Conservation (phyloP, 441 rosid species). For the Gossypium lobatum region DNA sequence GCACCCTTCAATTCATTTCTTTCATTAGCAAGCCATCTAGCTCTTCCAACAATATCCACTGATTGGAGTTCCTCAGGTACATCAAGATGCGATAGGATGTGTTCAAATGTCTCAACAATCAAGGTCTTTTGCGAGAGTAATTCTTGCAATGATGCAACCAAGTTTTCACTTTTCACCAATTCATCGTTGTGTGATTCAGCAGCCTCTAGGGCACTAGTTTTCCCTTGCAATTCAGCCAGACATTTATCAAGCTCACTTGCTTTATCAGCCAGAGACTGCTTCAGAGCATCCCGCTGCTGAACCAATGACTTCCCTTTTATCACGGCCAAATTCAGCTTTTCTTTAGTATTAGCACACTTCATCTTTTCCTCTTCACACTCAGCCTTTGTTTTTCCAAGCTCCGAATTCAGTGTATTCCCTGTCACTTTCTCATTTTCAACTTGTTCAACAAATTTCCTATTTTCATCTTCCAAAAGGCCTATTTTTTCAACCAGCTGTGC, state of each 20-base stretch:
- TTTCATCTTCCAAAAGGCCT: conserved; percentile 47
- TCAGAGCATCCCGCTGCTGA: conserved; percentile 79
- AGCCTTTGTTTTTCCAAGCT: conserved; percentile 38
- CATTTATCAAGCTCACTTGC: conserved; percentile 66
- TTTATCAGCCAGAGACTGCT: conserved; percentile 70
- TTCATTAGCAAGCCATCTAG: conserved; percentile 63
- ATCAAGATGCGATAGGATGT: conserved; percentile 36
- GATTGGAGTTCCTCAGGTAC: conserved; percentile 56
- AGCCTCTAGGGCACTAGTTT: conserved; percentile 46
- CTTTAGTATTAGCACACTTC: conserved; percentile 72
- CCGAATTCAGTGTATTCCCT: conserved; percentile 34
- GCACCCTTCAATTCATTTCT: conserved; percentile 44
- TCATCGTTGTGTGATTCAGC: conserved; percentile 52
- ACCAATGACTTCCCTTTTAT: conserved; percentile 91
- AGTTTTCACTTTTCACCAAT: conserved; percentile 45
- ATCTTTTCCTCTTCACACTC: conserved; percentile 78
- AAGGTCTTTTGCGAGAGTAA: conserved; percentile 41
- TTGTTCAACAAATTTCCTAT: conserved; percentile 51
- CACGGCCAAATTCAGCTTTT: conserved; percentile 92
- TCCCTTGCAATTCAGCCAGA: conserved; percentile 57
- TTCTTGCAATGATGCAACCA: conserved; percentile 61
- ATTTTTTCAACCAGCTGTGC: conserved; percentile 38
- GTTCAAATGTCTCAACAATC: conserved; percentile 49
- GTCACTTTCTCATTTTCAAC: conserved; percentile 43
- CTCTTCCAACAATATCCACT: conserved; percentile 44